Percentiles rank a stretch among this genome's conserved stretches.
These are phyloP conservation scores for Lentinus polychrous DNA, from an alignment of 1,284 basidiomycete genomes.

Conservation along the genomic window DNA sequence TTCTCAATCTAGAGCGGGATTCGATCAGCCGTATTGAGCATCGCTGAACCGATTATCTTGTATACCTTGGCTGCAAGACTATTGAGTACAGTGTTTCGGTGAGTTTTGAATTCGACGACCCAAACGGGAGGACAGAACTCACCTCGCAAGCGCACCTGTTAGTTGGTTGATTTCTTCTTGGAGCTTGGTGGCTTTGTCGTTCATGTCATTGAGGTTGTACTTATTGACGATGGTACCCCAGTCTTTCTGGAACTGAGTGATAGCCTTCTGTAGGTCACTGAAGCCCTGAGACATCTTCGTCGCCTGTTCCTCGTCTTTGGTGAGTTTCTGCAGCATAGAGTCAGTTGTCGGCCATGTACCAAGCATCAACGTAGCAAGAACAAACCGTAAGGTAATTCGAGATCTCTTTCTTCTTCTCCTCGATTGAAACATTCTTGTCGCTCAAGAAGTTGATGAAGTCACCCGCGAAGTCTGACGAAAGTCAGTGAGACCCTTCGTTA, in stretches of 20 bases:
- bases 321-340: background rate
- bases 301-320: background rate
- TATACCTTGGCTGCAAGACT: too few relatives aligned
- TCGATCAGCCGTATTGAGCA: too few relatives aligned
- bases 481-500: background rate
- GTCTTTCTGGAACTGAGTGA: background rate
- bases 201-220: background rate
- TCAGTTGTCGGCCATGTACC: background rate
- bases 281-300: conserved; percentile 1
- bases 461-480: conserved; percentile 2
- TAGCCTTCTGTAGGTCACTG: background rate
- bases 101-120: too few relatives aligned
- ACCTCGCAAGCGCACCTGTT: background rate
- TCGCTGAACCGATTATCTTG: too few relatives aligned
- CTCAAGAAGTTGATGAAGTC: conserved; percentile 3
- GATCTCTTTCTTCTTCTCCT: conserved; percentile 2
- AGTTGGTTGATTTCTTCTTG: background rate
- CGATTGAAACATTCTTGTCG: background rate
- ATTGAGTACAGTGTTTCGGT: too few relatives aligned
- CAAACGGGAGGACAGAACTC: too few relatives aligned
- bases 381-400: background rate
- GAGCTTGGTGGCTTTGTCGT: background rate
- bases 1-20: background rate
- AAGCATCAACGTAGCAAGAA: background rate
- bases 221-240: conserved; percentile 1